Percentiles rank a stretch among this genome's conserved stretches.
Conservation (phyloP, 108 stramenopile genomes). For the Heterococcus sp. region DNA sequence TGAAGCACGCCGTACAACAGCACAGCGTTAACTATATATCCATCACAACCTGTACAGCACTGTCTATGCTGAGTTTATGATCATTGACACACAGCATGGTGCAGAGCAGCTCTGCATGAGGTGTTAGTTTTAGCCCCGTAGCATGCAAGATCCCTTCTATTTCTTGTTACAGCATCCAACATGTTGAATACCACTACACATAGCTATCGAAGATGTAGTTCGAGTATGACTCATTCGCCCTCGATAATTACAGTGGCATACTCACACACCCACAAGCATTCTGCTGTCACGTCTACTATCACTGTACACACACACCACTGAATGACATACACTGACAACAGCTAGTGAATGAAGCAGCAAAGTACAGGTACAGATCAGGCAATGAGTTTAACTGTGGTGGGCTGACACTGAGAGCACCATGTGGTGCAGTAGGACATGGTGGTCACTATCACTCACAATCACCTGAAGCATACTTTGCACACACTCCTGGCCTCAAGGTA, state of each 20-base stretch:
- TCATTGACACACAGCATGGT: not conserved
- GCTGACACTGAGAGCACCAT: conserved; percentile 83
- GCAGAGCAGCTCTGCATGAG: not conserved
- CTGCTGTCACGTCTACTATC: too few species aligned
- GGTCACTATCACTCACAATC: conserved; percentile 93
- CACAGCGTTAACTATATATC: not conserved
- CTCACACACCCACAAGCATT: too few species aligned
- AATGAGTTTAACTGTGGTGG: conserved; percentile 95
- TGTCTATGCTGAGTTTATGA: not conserved
- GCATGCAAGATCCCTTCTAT: not conserved
- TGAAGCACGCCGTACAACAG: not conserved
- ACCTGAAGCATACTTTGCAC: conserved; percentile 89
- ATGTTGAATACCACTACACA: not conserved
- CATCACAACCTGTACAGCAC: not conserved
- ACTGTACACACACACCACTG: not conserved
- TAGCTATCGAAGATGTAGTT: not conserved
- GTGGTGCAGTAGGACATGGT: conserved; percentile 81
- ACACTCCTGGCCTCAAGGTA: conserved; percentile 82
- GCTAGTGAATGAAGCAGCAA: conserved; percentile 95
- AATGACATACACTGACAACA: conserved; percentile 21
- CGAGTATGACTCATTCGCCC: not conserved
- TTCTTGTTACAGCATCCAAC: not conserved
- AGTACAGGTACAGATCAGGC: conserved; percentile 86
- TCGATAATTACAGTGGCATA: too few species aligned
- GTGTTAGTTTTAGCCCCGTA: not conserved